Evolutionary conservation across 441 rosid species (phyloP).

Genomic region (Hypseocharis bilobata): DNA sequence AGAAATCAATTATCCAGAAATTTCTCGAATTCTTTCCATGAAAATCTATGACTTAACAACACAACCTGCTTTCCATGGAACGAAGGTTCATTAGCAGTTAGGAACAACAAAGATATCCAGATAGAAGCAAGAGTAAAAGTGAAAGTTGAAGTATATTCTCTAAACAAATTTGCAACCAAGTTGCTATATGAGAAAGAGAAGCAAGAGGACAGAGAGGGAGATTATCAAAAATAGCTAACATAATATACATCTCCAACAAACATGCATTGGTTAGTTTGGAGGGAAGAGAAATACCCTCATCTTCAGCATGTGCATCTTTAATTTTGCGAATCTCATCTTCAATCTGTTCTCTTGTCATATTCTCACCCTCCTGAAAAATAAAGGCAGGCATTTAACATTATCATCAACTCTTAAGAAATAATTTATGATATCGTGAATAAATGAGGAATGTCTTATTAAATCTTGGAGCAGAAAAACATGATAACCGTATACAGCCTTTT

Average conservation of each 20-base stretch:
- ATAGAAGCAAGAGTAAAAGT: too few relatives aligned
- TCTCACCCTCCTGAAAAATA: slow-evolving; percentile 67
- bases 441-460: background rate
- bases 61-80: too few relatives aligned
- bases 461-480: background rate
- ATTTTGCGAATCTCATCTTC: slow-evolving; percentile 68
- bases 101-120: too few relatives aligned
- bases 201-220: too few relatives aligned
- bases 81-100: too few relatives aligned
- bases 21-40: too few relatives aligned
- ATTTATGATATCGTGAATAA: background rate
- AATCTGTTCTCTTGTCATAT: slow-evolving; percentile 69
- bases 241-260: background rate
- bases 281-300: slow-evolving; percentile 53
- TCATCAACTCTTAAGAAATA: slow-evolving; percentile 5
- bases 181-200: too few relatives aligned
- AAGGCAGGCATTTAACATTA: slow-evolving; percentile 7
- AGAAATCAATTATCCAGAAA: background rate
- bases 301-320: slow-evolving; percentile 83
- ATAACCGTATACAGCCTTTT: too few relatives aligned
- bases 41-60: too few relatives aligned
- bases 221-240: too few relatives aligned
- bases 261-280: background rate
- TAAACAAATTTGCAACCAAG: too few relatives aligned
- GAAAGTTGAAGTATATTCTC: too few relatives aligned